phyloP scores from a whole-genome alignment of 1,284 basidiomycete genomes.

The Sporisorium exsertum region DNA sequence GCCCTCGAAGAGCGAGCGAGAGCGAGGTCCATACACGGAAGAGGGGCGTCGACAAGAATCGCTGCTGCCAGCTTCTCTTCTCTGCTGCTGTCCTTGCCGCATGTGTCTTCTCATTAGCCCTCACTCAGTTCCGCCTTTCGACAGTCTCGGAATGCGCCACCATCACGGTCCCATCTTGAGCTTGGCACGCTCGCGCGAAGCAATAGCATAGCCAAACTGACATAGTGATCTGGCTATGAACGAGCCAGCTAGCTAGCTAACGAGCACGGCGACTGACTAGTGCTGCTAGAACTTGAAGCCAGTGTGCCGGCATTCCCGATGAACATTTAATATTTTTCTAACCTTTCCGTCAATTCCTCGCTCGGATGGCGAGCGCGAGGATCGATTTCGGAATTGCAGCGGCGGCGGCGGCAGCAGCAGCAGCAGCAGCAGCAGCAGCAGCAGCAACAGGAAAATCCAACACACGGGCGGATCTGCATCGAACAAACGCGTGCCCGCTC shows the following conservation, averaged over 20 bases:
- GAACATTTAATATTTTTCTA: not conserved
- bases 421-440: no score
- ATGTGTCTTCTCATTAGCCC: slow-evolving; percentile 1
- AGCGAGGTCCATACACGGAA: not conserved
- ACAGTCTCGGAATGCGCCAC: no score
- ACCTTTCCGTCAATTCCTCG: not conserved
- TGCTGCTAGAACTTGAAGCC: not conserved
- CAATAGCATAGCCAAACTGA: no score
- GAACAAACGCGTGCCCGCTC: not conserved
- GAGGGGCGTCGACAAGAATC: no score
- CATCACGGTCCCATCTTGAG: no score
- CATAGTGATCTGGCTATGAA: no score
- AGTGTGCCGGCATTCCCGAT: not conserved
- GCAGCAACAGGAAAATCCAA: not conserved
- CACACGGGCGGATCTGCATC: no score
- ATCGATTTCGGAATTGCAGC: slow-evolving; percentile 6
- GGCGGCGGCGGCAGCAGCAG: not conserved
- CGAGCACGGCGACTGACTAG: not conserved
- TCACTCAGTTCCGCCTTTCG: no score
- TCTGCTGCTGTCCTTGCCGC: not conserved
- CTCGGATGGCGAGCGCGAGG: not conserved
- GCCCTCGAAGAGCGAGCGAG: not conserved
- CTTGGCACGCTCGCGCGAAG: no score
- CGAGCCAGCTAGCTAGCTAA: not conserved
- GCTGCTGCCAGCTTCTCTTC: no score